Conservation (phyloP, 2,329 filamentous ascomycete species). For the Uncinocarpus reesii region DNA sequence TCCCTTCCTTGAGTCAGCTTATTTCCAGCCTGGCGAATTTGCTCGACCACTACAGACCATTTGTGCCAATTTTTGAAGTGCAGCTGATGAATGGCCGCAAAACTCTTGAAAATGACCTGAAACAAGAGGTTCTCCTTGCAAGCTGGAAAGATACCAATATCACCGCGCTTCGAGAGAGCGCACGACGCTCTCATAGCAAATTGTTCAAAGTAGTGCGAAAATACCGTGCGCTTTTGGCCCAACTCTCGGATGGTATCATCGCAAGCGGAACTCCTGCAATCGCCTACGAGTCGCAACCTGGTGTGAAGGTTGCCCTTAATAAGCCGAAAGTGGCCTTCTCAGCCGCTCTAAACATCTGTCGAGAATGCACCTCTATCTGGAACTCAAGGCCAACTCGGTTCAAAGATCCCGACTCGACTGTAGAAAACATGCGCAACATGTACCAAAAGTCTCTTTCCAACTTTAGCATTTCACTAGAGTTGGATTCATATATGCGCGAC, state of each 20-base stretch:
- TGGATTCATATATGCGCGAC: conserved; percentile 59
- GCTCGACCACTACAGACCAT: conserved; percentile 62
- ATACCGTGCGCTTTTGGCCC: conserved; percentile 68
- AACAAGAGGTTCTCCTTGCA: conserved; percentile 80
- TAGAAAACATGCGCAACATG: conserved; percentile 62
- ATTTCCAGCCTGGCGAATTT: conserved; percentile 63
- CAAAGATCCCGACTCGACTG: conserved; percentile 58
- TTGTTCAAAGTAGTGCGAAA: conserved; percentile 85
- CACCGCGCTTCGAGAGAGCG: conserved; percentile 75
- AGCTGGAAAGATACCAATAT: conserved; percentile 99
- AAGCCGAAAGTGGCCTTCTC: conserved; percentile 19
- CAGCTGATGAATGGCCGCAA: conserved; percentile 56
- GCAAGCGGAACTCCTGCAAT: conserved; percentile 27
- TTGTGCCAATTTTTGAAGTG: conserved; percentile 55
- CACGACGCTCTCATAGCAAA: conserved; percentile 80
- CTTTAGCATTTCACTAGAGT: conserved; percentile 48
- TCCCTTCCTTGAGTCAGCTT: conserved; percentile 49
- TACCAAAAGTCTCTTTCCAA: conserved; percentile 44
- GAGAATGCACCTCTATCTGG: conserved; percentile 27
- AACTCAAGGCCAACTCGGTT: conserved; percentile 52
- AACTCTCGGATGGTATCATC: conserved; percentile 57
- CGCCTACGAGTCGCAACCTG: conserved; percentile 21
- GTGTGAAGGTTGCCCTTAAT: background rate
- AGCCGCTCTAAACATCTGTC: conserved; percentile 27
- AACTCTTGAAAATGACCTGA: conserved; percentile 81